A percentile compares a stretch with the other conserved stretches of the same genome.
Conservation (phyloP, 2,329 filamentous ascomycete species). For the Diaporthe australafricana region DNA sequence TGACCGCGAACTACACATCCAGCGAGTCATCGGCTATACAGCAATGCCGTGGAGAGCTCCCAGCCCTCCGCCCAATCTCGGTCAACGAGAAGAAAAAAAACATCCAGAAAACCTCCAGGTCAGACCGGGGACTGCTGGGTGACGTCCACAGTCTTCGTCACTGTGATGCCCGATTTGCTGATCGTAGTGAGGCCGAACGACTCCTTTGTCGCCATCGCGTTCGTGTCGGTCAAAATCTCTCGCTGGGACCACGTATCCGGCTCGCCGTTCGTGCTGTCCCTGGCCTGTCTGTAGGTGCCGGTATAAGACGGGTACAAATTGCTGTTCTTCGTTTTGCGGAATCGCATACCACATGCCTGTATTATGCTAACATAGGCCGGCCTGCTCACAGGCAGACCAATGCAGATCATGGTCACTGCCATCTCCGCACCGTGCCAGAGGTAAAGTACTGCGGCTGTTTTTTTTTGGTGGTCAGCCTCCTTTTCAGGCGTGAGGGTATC, state of each 20-base stretch:
- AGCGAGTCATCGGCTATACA: neutral
- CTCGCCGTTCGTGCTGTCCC: conserved; percentile 4
- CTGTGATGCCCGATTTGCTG: conserved; percentile 35
- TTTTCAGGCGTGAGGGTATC: neutral
- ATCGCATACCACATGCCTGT: conserved; percentile 31
- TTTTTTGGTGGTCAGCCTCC: neutral
- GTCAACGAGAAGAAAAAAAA: conserved; percentile 13
- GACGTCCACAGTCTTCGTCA: conserved; percentile 36
- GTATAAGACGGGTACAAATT: conserved; percentile 29
- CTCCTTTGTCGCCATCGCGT: conserved; percentile 22
- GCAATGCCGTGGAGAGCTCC: neutral
- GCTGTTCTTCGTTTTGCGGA: conserved; percentile 16
- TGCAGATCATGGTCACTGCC: conserved; percentile 38
- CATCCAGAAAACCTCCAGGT: neutral
- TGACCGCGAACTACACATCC: neutral
- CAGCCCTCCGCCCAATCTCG: conserved; percentile 1
- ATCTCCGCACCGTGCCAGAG: conserved; percentile 38
- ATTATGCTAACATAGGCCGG: conserved; percentile 35
- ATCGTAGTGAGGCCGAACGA: conserved; percentile 25
- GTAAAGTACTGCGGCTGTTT: conserved; percentile 34
- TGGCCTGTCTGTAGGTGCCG: conserved; percentile 24
- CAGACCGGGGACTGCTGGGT: conserved; percentile 25
- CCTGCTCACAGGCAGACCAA: conserved; percentile 35
- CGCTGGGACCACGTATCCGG: conserved; percentile 36
- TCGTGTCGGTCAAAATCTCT: conserved; percentile 29